Base-by-base conservation (phyloP, 1,139 yeast species). In the Wickerhamomyces sp. region DNA sequence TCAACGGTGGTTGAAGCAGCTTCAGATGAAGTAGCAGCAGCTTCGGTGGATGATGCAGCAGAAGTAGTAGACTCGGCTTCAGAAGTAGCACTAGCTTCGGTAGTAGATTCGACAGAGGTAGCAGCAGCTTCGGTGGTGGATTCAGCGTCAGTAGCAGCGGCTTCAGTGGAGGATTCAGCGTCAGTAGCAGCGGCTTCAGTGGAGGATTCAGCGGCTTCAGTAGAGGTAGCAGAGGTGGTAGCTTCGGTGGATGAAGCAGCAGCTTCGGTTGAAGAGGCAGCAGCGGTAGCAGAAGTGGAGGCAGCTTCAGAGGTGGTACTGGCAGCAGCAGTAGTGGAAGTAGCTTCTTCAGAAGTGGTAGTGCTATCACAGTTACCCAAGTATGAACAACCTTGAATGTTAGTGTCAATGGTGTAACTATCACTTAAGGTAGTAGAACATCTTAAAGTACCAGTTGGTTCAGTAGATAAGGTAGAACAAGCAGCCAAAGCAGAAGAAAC, bases 361-460 rank as follows among this genome's bases (percentile, higher is more conserved):
- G 39, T 37, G 8, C 46, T 40, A 15, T 42, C 34, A 41, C 56
- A 53, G 27, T 41, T 44, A 39, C 56, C 56, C 13, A 45, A 38
- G 44, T 47, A 53, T 6, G 31, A 39, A 47, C 56, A 53, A 13
- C 49, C 55, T 41, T 47, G 40, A 26, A 48, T 38, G 23, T 37
- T 37, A 51, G 46, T 53, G 34, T 48, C 52, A 23, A 33, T 43
- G 49, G 53, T 54, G 52, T 54, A 49, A 36, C 47, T 45, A 44
- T 50, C 53, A 45, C 53, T 53, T 54, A 58, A 55, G 41, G 55
- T 42, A 13, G 51, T 50, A 2, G 54, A 48, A 41, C 54, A 50
- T 45, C 51, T 51, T 32, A 43, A 32, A 30, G 61, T 52, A 45
- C 60, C 63, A 33, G 62, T 58, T 52, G 62, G 63, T 32, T 50